phyloP scores from a whole-genome alignment of 176 grass and related monocot genomes.

The Carex cristatella region DNA sequence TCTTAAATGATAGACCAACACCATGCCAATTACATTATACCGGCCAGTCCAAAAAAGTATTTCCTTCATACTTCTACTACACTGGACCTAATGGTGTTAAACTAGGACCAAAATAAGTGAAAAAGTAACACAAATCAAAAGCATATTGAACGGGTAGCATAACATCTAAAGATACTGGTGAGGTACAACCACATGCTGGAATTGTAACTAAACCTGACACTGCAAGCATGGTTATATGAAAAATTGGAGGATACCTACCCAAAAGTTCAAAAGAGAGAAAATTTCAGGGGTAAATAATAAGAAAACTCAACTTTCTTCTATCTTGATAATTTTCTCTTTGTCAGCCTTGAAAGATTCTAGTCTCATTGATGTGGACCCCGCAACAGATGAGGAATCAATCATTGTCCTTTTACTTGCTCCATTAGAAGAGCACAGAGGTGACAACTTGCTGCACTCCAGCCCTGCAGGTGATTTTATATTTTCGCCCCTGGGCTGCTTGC shows the following conservation, averaged over 20 bases:
- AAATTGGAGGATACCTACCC: background rate
- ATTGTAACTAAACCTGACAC: background rate
- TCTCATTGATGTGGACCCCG: slow-evolving; percentile 54
- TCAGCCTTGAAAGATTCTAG: slow-evolving; percentile 71
- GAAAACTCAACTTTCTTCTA: slow-evolving; percentile 95
- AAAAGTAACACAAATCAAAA: background rate
- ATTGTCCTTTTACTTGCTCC: slow-evolving; percentile 61
- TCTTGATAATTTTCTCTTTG: slow-evolving; percentile 79
- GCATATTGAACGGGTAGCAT: background rate
- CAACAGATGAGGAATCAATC: slow-evolving; percentile 40
- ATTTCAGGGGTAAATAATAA: background rate
- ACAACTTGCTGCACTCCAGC: slow-evolving; percentile 51
- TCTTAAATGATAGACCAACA: background rate
- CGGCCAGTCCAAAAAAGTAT: background rate
- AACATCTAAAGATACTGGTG: background rate
- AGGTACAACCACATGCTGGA: background rate
- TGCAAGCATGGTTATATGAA: background rate
- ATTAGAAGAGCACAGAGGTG: slow-evolving; percentile 63
- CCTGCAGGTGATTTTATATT: slow-evolving; percentile 42
- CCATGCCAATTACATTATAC: background rate
- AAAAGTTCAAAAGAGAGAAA: slow-evolving; percentile 4
- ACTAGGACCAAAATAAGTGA: background rate
- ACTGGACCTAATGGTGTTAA: background rate
- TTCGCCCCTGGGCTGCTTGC: slow-evolving; percentile 54
- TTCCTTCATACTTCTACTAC: background rate